Conservation (phyloP, 345 rosid genomes). For the Zanthoxylum bungeanum region DNA sequence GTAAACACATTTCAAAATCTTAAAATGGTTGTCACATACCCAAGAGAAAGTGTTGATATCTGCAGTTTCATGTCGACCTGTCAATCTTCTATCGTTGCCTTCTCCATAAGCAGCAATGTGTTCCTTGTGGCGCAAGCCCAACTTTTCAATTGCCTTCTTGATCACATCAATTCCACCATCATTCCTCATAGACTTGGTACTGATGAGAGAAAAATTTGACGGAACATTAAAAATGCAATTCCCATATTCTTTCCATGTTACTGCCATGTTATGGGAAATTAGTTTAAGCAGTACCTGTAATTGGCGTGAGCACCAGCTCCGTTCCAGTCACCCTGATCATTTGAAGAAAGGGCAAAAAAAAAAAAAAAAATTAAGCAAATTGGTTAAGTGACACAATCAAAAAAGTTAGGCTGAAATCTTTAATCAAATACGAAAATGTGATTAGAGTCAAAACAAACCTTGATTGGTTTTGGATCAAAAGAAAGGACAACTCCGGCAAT, state of each 20-base stretch:
- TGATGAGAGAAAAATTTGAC: conserved; percentile 3
- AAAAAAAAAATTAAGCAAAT: not conserved
- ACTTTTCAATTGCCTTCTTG: conserved; percentile 71
- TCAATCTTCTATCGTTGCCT: conserved; percentile 78
- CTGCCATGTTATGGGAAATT: not conserved
- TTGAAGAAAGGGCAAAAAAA: not conserved
- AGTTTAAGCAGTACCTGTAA: conserved; percentile 44
- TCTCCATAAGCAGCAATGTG: conserved; percentile 80
- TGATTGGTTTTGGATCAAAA: conserved; percentile 86
- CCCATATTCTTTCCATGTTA: not conserved
- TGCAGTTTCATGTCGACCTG: conserved; percentile 82
- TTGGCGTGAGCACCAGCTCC: conserved; percentile 97
- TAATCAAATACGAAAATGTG: not conserved
- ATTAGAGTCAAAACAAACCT: conserved; percentile 29
- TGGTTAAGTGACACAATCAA: too few relatives aligned
- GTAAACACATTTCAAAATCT: not conserved
- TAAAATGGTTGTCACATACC: conserved; percentile 35
- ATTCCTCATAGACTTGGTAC: conserved; percentile 83
- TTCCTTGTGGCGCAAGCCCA: conserved; percentile 65
- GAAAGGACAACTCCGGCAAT: conserved; percentile 67
- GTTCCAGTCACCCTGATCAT: conserved; percentile 77
- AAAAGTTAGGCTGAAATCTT: too few relatives aligned
- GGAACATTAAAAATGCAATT: not conserved
- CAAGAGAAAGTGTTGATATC: conserved; percentile 71
- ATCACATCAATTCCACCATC: conserved; percentile 65